Percentiles rank a stretch among this genome's conserved stretches.
Evolutionary conservation across 768 basidiomycete species (phyloP).

Genomic region (Tulasnella sp.): DNA sequence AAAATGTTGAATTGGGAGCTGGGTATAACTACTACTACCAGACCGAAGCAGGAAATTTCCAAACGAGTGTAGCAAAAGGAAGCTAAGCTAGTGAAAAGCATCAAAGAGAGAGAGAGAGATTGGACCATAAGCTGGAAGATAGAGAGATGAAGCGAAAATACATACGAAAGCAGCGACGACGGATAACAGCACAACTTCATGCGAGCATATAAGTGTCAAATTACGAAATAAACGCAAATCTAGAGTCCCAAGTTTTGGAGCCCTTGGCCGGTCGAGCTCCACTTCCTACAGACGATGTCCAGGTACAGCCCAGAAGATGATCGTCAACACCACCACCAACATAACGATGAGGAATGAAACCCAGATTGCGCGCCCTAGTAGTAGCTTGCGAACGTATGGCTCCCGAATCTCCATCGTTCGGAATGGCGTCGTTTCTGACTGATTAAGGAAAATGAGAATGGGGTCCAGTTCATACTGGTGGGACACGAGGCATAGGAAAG

Average conservation of each 20-base stretch:
- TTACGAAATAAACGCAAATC: background rate
- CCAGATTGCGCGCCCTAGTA: constrained; percentile 88
- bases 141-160: background rate
- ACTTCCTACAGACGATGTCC: constrained; percentile 72
- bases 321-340: constrained; percentile 73
- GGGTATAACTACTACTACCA: background rate
- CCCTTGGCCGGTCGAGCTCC: background rate
- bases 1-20: background rate
- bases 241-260: background rate
- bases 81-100: background rate
- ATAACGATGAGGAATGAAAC: constrained; percentile 73
- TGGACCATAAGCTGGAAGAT: background rate
- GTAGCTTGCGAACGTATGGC: constrained; percentile 87
- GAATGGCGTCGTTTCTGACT: constrained; percentile 97
- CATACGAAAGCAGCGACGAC: constrained; percentile 2
- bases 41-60: background rate
- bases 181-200: constrained; percentile 6
- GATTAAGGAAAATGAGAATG: constrained; percentile 85
- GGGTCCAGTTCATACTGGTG: constrained; percentile 98
- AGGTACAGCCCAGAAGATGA: constrained; percentile 95
- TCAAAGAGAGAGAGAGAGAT: background rate
- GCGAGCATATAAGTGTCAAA: constrained; percentile 8
- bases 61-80: background rate
- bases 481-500: constrained; percentile 85
- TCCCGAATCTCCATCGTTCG: constrained; percentile 87